Evolutionary conservation across 768 basidiomycete species (phyloP).

Genomic region (Clitopilus hobsonii): DNA sequence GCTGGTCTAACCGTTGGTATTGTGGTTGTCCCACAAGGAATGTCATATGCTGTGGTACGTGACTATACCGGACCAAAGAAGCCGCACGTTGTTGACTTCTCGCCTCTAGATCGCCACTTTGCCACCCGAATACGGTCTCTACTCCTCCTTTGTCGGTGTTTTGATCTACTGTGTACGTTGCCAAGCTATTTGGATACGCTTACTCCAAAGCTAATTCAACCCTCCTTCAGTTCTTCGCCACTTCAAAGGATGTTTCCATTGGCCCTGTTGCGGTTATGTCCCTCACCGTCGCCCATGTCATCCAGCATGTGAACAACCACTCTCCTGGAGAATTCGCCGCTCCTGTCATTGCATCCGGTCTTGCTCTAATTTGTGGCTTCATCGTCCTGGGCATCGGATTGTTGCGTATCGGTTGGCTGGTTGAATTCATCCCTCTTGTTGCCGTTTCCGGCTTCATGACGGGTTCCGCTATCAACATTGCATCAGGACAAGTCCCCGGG

Average conservation of each 20-base stretch:
- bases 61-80: background rate
- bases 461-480: constrained; percentile 93
- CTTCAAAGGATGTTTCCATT: constrained; percentile 98
- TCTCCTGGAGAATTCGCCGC: constrained; percentile 56
- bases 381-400: constrained; percentile 89
- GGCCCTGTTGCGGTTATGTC: constrained; percentile 99
- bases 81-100: background rate
- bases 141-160: constrained; percentile 89
- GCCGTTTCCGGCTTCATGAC: constrained; percentile 95
- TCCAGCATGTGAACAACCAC: constrained; percentile 52
- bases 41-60: constrained; percentile 79
- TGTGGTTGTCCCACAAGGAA: constrained; percentile 90
- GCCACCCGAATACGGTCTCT: constrained; percentile 84
- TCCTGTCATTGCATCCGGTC: constrained; percentile 75
- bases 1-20: constrained; percentile 93
- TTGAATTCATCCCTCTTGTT: constrained; percentile 89
- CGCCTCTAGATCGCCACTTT: constrained; percentile 44
- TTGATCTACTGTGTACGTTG: constrained; percentile 74
- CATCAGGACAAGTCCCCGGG: constrained; percentile 81
- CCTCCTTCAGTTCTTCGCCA: constrained; percentile 76
- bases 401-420: constrained; percentile 86
- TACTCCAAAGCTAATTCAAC: background rate
- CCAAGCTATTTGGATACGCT: background rate
- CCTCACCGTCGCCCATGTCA: constrained; percentile 77
- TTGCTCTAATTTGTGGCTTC: constrained; percentile 87